Percentiles rank a stretch among this genome's conserved stretches.
phyloP scores from a whole-genome alignment of 2,329 filamentous ascomycete genomes.

The Diaporthe caulivora region DNA sequence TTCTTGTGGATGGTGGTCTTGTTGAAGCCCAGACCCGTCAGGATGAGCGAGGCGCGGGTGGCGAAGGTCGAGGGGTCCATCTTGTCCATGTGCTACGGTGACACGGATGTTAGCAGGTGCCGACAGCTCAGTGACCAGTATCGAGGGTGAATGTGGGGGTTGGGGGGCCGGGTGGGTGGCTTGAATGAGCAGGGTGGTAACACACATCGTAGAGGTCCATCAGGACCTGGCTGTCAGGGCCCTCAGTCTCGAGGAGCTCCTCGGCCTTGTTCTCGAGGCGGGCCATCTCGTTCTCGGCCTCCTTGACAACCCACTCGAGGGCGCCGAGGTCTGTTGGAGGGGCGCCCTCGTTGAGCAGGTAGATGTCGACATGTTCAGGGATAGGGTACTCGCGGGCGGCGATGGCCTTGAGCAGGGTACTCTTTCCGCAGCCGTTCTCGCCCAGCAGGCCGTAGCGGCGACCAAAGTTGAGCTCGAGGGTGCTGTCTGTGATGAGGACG shows the following conservation, averaged over 20 bases:
- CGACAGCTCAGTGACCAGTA: slow-evolving; percentile 35
- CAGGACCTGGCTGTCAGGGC: slow-evolving; percentile 89
- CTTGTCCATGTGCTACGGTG: slow-evolving; percentile 87
- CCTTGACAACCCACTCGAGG: slow-evolving; percentile 95
- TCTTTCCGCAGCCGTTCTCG: slow-evolving; percentile 99
- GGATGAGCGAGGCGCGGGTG: slow-evolving; percentile 93
- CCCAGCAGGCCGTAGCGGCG: slow-evolving; percentile 94
- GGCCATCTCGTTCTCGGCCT: slow-evolving; percentile 93
- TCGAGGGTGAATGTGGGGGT: background rate
- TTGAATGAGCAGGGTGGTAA: background rate
- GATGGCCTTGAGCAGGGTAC: slow-evolving; percentile 96
- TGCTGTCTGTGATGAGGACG: slow-evolving; percentile 94
- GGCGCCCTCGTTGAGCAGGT: slow-evolving; percentile 97
- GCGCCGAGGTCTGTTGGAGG: slow-evolving; percentile 90
- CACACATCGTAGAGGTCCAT: slow-evolving; percentile 96
- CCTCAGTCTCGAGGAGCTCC: slow-evolving; percentile 89
- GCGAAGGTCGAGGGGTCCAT: slow-evolving; percentile 99
- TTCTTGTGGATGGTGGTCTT: slow-evolving; percentile 98
- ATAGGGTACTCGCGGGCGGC: slow-evolving; percentile 94
- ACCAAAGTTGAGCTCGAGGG: slow-evolving; percentile 91
- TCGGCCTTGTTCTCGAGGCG: slow-evolving; percentile 91
- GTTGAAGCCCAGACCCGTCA: slow-evolving; percentile 99
- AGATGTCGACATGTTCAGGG: slow-evolving; percentile 97
- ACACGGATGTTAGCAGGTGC: slow-evolving; percentile 40
- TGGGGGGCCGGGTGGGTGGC: background rate